Conservation (phyloP, 2,329 filamentous ascomycete species). For the Epicoccum nigrum region DNA sequence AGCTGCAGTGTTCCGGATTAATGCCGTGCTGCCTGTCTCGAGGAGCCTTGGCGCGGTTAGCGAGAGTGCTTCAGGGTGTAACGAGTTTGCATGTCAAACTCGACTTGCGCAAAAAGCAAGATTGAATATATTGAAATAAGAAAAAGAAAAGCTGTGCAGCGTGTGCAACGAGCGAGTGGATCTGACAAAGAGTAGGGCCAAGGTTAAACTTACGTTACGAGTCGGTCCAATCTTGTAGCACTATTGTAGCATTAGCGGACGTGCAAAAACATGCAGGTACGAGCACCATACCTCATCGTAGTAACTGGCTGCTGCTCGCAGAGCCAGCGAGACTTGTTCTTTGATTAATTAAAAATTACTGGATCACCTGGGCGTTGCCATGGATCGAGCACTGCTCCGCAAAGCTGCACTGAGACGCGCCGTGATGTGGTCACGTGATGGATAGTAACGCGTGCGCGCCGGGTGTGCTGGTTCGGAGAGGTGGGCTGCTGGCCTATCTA, state of each 20-base stretch:
- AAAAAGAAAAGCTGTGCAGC: not conserved
- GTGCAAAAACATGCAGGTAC: constrained; percentile 32
- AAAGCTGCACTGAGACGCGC: constrained; percentile 12
- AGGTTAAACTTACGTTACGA: constrained; percentile 45
- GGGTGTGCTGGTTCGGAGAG: constrained; percentile 37
- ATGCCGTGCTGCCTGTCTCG: constrained; percentile 93
- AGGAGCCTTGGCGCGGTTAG: constrained; percentile 70
- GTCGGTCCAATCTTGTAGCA: constrained; percentile 48
- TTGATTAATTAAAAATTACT: constrained; percentile 36
- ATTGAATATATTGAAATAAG: not conserved
- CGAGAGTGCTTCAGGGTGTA: constrained; percentile 7
- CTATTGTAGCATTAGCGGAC: constrained; percentile 44
- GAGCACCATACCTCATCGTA: constrained; percentile 40
- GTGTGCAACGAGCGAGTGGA: not conserved
- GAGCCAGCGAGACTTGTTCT: constrained; percentile 17
- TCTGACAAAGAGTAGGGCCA: constrained; percentile 7
- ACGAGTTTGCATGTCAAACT: not conserved
- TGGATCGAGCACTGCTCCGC: constrained; percentile 21
- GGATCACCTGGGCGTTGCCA: constrained; percentile 30
- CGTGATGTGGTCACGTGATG: constrained; percentile 31
- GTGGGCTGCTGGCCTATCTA: constrained; percentile 42
- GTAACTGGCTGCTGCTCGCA: constrained; percentile 16
- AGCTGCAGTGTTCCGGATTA: constrained; percentile 96
- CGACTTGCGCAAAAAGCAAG: not conserved
- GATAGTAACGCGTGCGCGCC: constrained; percentile 32